phyloP scores from a whole-genome alignment of 768 basidiomycete genomes.

The Exsudoporus frostii region DNA sequence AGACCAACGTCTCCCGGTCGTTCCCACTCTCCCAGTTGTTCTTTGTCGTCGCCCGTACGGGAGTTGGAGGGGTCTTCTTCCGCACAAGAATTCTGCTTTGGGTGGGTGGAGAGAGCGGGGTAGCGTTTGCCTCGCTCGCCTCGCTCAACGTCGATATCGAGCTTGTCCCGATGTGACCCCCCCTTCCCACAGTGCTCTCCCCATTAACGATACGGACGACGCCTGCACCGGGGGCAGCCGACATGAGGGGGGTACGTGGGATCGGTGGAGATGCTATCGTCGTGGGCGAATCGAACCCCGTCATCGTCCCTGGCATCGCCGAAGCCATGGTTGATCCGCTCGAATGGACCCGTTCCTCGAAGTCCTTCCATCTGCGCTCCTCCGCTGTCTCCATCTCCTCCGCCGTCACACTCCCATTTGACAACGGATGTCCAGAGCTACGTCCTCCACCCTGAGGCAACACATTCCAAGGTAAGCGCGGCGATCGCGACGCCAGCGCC shows the following conservation, averaged over 20 bases:
- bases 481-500: slow-evolving; percentile 51
- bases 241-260: slow-evolving; percentile 38
- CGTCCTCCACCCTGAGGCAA: slow-evolving; percentile 42
- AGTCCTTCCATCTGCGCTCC: slow-evolving; percentile 31
- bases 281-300: slow-evolving; percentile 37
- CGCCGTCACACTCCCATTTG: slow-evolving; percentile 14
- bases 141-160: slow-evolving; percentile 33
- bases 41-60: slow-evolving; percentile 1
- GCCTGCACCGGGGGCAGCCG: slow-evolving; percentile 8
- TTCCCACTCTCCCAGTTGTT: not conserved
- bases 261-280: slow-evolving; percentile 38
- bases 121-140: slow-evolving; percentile 10
- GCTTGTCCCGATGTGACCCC: slow-evolving; percentile 23
- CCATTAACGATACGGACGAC: slow-evolving; percentile 30
- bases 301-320: not conserved
- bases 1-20: not conserved
- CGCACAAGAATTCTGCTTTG: slow-evolving; percentile 32
- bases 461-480: slow-evolving; percentile 32
- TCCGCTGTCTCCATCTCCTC: slow-evolving; percentile 24
- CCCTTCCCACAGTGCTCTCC: slow-evolving; percentile 8
- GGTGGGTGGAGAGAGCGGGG: slow-evolving; percentile 26
- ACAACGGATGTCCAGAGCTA: slow-evolving; percentile 9
- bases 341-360: slow-evolving; percentile 15
- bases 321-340: not conserved
- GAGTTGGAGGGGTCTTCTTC: slow-evolving; percentile 37